Evolutionary conservation across 345 rosid species (phyloP), one percentile per base, ranked within the genome.

Genomic region (Syzygium aqueum): DNA sequence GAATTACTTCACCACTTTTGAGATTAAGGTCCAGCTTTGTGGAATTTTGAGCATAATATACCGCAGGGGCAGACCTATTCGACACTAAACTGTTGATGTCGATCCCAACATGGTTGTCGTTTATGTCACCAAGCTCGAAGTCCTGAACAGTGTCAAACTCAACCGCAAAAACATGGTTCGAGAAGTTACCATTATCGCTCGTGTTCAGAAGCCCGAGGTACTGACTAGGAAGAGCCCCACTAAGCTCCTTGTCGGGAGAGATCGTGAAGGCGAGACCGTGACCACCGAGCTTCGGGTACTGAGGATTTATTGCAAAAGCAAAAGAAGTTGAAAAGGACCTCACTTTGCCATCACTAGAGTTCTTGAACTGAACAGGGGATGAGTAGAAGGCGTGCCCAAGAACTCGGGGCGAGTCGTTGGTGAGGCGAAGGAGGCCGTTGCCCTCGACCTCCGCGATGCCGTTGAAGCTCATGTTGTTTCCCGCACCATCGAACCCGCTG

Each of bases 301-400:
- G 92, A 11, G 97, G 95, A 51, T 91, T 91, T 33, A 94, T 92
- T n/a, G 96, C 95, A 59, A 97, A 94, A 73, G 93, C 98, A 88
- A 97, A 97, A 28, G 95, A 90, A 22, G 98, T 92, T 25, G 99
- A 97, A 90, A 97, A 97, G 86, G 98, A 97, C 83, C 89, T 77
- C 43, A 89, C 88, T 88, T 87, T 92, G 84, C 90, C 92, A 57
- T 43, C 73, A 22, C 89, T 83, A 19, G 90, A 19, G 91, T 87
- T 87, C 92, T 93, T 96, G 93, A 96, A 94, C 57, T 73, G 91
- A 86, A 95, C 59, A 6, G 94, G 97, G 54, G 91, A 87, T 6
- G 97, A 91, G 92, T 95, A 94, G 90, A 97, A 96, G 85, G 97
- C 98, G 89, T 95, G 99, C 46, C 99, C 99, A 27, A 91, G 83